phyloP scores from a whole-genome alignment of 176 grass and related monocot species.

The Eremochloa ophiuroides region DNA sequence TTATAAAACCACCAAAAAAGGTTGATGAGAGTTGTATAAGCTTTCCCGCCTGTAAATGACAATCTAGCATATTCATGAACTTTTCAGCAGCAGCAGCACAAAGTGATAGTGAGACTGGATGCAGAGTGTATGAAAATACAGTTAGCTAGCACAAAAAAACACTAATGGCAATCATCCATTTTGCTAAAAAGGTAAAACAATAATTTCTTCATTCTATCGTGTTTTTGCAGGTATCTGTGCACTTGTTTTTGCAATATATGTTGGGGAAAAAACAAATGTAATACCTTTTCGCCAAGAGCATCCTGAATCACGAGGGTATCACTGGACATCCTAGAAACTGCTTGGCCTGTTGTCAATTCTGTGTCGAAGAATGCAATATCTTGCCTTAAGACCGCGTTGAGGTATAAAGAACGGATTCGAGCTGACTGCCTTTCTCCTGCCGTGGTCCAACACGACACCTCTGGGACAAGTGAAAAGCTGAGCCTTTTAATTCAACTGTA shows the following conservation, averaged over 20 bases:
- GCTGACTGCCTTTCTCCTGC: slow-evolving; percentile 53
- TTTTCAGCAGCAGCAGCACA: background rate
- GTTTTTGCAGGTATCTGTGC: background rate
- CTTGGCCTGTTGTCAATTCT: slow-evolving; percentile 55
- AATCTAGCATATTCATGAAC: background rate
- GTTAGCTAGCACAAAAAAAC: background rate
- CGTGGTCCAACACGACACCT: slow-evolving; percentile 59
- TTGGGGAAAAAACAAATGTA: background rate
- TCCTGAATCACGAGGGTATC: slow-evolving; percentile 51
- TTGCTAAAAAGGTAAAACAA: background rate
- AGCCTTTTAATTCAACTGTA: background rate
- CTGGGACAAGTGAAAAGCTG: slow-evolving; percentile 26
- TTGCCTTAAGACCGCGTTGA: slow-evolving; percentile 43
- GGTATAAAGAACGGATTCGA: slow-evolving; percentile 53
- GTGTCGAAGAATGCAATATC: slow-evolving; percentile 64
- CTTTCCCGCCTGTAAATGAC: slow-evolving; percentile 59
- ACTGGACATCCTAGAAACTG: slow-evolving; percentile 48
- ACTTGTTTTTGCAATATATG: background rate
- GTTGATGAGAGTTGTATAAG: slow-evolving; percentile 45
- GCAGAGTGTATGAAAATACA: background rate
- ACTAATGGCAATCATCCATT: background rate
- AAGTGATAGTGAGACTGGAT: background rate
- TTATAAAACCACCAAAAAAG: slow-evolving; percentile 58
- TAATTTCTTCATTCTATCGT: background rate
- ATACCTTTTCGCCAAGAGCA: slow-evolving; percentile 59